Base-by-base conservation (phyloP, 176 grass and related monocot species). In the Bromus sterilis region DNA sequence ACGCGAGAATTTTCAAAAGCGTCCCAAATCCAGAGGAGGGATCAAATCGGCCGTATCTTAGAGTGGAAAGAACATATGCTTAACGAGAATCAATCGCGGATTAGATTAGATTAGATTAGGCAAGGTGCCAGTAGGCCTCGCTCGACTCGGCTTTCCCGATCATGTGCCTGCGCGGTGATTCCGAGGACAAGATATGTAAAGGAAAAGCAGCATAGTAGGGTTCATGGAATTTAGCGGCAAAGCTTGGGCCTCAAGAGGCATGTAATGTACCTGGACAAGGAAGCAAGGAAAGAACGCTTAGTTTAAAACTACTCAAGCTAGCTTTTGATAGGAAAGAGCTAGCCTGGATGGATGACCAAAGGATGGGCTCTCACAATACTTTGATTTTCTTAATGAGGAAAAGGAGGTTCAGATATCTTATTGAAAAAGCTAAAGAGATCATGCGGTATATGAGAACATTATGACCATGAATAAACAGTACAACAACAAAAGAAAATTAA, bases 21-120 rank as follows among this genome's bases (percentile, higher is more conserved):
- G n/a, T 32, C 76, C 74, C 83, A 77, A 75, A 69, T 79, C 61
- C 58, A 70, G 61, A 71, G 62, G 65, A 30, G 12, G 65, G 40
- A 64, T 63, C 81, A 61, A 56, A 80, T 86, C 87, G 53, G 24
- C 53, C 72, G 62, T 66, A 88, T 76, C 82, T 79, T 79, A 79
- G 79, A 82, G 76, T 57, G 78, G 85, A 87, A 88, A 79, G 71
- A 79, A 76, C 82, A 81, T 86, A 94, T 87, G 85, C 82, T 91
- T 83, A 88, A 75, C 56, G 77, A 83, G 78, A 78, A 86, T 77
- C 85, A 20, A 65, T 28, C 71, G 32, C 2, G 49, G 31, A 79
- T 2, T 7, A 51, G 48, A 21, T 20, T 20, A 49, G 44, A 29
- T 48, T 72, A 73, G 65, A 87, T 71, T 65, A 75, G 9, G 66